Conservation (phyloP, 148 eudicot species). For the Limonium bicolor region DNA sequence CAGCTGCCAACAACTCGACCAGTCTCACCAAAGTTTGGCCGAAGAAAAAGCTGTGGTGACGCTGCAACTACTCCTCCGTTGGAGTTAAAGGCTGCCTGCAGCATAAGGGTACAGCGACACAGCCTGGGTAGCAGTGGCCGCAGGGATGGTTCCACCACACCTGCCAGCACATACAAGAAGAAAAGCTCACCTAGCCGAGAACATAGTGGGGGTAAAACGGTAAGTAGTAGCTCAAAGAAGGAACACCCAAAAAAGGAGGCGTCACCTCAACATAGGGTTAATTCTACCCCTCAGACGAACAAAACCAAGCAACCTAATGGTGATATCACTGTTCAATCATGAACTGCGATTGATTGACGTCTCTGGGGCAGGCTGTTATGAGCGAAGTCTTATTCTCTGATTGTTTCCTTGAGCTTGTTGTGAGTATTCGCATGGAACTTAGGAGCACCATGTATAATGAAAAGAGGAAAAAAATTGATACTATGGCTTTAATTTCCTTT, state of each 20-base stretch:
- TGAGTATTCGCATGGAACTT: neutral
- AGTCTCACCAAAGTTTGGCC: conserved; percentile 64
- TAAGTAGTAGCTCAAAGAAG: conserved; percentile 13
- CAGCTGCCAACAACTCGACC: conserved; percentile 57
- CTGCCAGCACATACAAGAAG: conserved; percentile 25
- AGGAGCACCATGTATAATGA: neutral
- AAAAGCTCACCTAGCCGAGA: conserved; percentile 17
- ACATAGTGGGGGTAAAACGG: neutral
- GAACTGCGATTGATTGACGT: too few species aligned
- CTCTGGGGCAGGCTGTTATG: conserved; percentile 4
- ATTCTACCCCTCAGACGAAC: conserved; percentile 9
- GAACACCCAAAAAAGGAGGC: conserved; percentile 23
- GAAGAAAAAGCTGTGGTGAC: conserved; percentile 75
- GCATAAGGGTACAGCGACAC: conserved; percentile 28
- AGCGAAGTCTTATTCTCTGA: conserved; percentile 7
- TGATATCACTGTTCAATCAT: conserved; percentile 35
- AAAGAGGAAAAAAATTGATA: neutral
- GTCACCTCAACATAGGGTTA: conserved; percentile 14
- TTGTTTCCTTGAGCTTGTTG: conserved; percentile 3
- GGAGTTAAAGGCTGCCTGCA: conserved; percentile 23
- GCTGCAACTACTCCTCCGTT: conserved; percentile 20
- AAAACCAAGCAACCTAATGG: conserved; percentile 24
- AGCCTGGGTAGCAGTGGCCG: conserved; percentile 29
- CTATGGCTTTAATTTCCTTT: conserved; percentile 1
- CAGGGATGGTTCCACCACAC: conserved; percentile 16